phyloP scores from a whole-genome alignment of 768 basidiomycete species.

The Rhodotorula graminis region DNA sequence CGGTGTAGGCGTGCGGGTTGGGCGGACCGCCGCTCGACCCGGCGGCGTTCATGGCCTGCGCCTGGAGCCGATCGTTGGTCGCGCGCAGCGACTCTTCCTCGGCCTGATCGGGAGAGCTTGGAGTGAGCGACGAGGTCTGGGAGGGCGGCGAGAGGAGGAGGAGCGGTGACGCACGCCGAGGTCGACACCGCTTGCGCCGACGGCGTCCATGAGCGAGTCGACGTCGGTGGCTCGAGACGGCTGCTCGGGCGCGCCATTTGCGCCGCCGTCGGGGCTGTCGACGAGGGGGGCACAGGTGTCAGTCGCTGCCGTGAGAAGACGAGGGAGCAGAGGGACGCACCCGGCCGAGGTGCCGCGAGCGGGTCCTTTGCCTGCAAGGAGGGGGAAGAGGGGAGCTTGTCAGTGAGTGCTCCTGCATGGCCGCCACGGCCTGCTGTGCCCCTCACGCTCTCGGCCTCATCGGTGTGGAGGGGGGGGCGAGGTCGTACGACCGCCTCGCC shows the following conservation, averaged over 20 bases:
- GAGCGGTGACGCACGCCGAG: constrained; percentile 17
- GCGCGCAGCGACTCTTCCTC: constrained; percentile 78
- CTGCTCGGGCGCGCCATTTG: not conserved
- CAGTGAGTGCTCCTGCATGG: not conserved
- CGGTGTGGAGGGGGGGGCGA: too few species aligned
- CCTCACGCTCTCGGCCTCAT: too few species aligned
- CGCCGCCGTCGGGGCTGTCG: constrained; percentile 5
- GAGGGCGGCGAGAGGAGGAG: not conserved
- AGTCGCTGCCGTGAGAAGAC: too few species aligned
- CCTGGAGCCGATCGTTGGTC: constrained; percentile 49
- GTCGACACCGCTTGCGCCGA: constrained; percentile 36
- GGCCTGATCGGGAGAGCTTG: constrained; percentile 53
- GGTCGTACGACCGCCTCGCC: too few species aligned
- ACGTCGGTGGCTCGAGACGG: constrained; percentile 23
- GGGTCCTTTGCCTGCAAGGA: not conserved
- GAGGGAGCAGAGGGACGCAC: not conserved
- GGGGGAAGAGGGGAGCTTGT: too few species aligned
- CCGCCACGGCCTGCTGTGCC: too few species aligned
- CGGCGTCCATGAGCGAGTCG: constrained; percentile 37
- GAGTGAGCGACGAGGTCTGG: too few species aligned
- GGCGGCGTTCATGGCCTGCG: constrained; percentile 53
- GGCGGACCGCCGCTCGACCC: constrained; percentile 44
- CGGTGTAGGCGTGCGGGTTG: constrained; percentile 44
- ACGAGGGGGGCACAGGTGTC: too few species aligned
- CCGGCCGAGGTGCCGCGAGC: constrained; percentile 1